A percentile compares a stretch with the other conserved stretches of the same genome.
Evolutionary conservation across 345 rosid species (phyloP).

Genomic region (Boechera divaricarpa): DNA sequence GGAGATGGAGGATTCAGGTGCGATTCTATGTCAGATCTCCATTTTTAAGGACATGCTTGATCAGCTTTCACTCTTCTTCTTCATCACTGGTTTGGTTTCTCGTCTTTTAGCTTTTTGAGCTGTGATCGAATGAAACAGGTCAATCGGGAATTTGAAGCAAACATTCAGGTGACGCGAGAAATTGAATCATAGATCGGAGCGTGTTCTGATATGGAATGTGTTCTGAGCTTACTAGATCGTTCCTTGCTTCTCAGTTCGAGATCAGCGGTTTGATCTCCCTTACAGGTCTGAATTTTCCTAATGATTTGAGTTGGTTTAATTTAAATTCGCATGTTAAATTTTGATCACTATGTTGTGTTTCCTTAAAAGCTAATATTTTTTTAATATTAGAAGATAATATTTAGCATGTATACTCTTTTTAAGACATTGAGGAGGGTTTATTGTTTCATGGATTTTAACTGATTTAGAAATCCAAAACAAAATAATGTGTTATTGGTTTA

Average conservation of each 20-base stretch:
- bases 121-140: conserved; percentile 49
- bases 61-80: too few species aligned
- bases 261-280: conserved; percentile 63
- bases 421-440: too few species aligned
- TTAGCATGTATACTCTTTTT: too few species aligned
- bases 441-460: too few species aligned
- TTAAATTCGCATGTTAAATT: not conserved
- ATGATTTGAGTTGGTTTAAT: not conserved
- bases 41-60: too few species aligned
- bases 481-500: too few species aligned
- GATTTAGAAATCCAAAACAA: too few species aligned
- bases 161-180: conserved; percentile 65
- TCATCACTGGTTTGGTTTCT: not conserved
- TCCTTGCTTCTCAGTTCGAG: conserved; percentile 69
- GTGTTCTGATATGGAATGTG: conserved; percentile 56
- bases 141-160: conserved; percentile 75
- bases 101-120: not conserved
- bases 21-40: too few species aligned
- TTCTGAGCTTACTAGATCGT: conserved; percentile 57
- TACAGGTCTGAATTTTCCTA: conserved; percentile 37
- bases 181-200: conserved; percentile 73
- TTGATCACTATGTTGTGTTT: not conserved
- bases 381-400: too few species aligned
- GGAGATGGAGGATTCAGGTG: too few species aligned
- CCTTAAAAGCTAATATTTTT: conserved; percentile 50